Percentiles rank a stretch among this genome's conserved stretches.
Conservation (phyloP, 176 grass and related monocot genomes). For the Eleusine coracana region DNA sequence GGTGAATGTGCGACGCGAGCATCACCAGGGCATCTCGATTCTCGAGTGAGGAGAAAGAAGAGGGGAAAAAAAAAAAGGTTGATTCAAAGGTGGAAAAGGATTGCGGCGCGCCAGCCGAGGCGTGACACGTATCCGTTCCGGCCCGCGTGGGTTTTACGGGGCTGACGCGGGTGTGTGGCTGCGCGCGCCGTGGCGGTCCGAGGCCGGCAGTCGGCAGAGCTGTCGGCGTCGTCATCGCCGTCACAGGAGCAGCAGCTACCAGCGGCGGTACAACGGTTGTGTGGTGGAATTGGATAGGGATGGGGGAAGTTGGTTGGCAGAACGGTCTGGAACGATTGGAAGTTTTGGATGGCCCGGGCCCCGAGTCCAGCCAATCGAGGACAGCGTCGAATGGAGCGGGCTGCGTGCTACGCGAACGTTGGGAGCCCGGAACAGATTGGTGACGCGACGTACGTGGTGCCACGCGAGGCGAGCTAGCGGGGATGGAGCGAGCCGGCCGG, state of each 20-base stretch:
- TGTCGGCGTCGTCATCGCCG: conserved; percentile 9
- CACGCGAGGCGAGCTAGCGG: no score
- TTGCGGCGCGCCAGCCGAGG: conserved; percentile 17
- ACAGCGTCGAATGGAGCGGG: no score
- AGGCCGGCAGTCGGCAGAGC: background rate
- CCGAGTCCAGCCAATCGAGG: no score
- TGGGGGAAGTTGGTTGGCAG: background rate
- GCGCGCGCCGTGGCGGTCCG: conserved; percentile 28
- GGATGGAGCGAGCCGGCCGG: no score
- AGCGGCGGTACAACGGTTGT: no score
- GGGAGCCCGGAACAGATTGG: no score
- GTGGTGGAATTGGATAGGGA: background rate
- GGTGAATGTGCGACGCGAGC: conserved; percentile 26
- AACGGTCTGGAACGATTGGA: conserved; percentile 2
- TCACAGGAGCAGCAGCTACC: background rate
- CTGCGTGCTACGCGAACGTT: no score
- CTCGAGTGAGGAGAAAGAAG: no score
- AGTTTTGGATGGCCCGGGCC: no score
- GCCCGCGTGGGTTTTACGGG: background rate
- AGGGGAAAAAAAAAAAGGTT: no score
- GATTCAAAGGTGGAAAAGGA: background rate
- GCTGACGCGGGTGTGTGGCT: conserved; percentile 7
- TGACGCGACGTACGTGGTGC: no score
- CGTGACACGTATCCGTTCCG: conserved; percentile 8
- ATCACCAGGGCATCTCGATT: background rate